Evolutionary conservation across 2,329 filamentous ascomycete genomes (phyloP).

Genomic region (Fusarium irregulare): DNA sequence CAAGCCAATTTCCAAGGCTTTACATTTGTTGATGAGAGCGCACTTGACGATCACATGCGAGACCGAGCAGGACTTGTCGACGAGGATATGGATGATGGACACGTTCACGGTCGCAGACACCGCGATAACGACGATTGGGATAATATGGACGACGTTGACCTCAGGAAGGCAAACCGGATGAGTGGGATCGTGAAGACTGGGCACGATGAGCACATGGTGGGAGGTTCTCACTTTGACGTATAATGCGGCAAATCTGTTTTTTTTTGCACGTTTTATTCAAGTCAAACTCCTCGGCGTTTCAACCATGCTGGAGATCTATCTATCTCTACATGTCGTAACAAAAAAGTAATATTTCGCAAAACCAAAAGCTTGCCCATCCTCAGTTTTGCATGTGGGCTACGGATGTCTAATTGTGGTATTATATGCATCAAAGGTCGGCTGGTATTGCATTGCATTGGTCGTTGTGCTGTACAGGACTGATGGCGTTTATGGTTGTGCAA

Average conservation of each 20-base stretch:
- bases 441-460: constrained; percentile 48
- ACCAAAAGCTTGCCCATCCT: constrained; percentile 16
- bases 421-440: constrained; percentile 47
- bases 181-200: constrained; percentile 70
- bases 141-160: constrained; percentile 66
- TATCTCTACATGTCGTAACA: constrained; percentile 42
- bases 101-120: constrained; percentile 55
- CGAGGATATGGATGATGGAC: constrained; percentile 71
- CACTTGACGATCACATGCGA: constrained; percentile 86
- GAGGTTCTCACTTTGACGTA: constrained; percentile 71
- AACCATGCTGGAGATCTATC: constrained; percentile 41
- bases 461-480: constrained; percentile 43
- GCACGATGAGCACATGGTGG: constrained; percentile 73
- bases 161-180: constrained; percentile 68
- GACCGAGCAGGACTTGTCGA: constrained; percentile 61
- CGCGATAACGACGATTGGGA: constrained; percentile 65
- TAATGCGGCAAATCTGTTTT: constrained; percentile 52
- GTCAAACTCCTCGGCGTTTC: constrained; percentile 42
- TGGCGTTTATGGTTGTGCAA: constrained; percentile 47
- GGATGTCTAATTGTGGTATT: constrained; percentile 51
- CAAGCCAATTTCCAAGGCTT: constrained; percentile 99
- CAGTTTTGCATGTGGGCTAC: constrained; percentile 41
- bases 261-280: constrained; percentile 29
- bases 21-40: constrained; percentile 98
- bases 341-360: constrained; percentile 48